Evolutionary conservation across 805 yeast species (phyloP).

Genomic region (Candida ovalis): DNA sequence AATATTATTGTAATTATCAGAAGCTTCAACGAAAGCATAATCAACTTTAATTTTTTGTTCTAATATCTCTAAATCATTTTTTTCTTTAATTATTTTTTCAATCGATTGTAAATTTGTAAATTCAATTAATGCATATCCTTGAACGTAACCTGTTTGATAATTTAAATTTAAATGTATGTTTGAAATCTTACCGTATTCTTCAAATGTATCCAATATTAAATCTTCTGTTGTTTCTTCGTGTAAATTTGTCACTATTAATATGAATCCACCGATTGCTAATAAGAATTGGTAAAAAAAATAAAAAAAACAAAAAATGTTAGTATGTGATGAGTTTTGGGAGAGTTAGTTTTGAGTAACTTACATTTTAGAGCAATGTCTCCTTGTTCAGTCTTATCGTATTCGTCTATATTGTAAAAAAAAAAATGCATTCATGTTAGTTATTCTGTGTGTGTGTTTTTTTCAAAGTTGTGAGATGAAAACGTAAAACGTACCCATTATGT

Average conservation of each 20-base stretch:
- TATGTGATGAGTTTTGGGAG: not conserved
- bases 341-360: constrained; percentile 1
- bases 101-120: constrained; percentile 33
- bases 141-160: constrained; percentile 40
- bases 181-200: constrained; percentile 37
- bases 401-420: not conserved
- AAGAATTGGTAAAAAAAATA: no score
- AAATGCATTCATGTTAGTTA: no score
- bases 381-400: constrained; percentile 3
- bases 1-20: not conserved
- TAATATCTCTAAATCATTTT: constrained; percentile 30
- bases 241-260: constrained; percentile 35
- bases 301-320: no score
- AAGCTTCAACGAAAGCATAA: constrained; percentile 35
- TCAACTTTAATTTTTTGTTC: constrained; percentile 33
- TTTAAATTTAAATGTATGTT: constrained; percentile 40
- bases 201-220: constrained; percentile 37
- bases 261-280: constrained; percentile 42
- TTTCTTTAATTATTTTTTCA: constrained; percentile 26
- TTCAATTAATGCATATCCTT: constrained; percentile 41
- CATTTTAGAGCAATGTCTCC: constrained; percentile 8
- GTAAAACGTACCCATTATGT: not conserved
- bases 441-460: not conserved
- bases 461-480: no score
- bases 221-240: constrained; percentile 47